A percentile compares a stretch with the other conserved stretches of the same genome.
These are phyloP conservation scores for Lachnellula willkommii DNA, from an alignment of 2,329 filamentous ascomycete species.

Conservation along the genomic window DNA sequence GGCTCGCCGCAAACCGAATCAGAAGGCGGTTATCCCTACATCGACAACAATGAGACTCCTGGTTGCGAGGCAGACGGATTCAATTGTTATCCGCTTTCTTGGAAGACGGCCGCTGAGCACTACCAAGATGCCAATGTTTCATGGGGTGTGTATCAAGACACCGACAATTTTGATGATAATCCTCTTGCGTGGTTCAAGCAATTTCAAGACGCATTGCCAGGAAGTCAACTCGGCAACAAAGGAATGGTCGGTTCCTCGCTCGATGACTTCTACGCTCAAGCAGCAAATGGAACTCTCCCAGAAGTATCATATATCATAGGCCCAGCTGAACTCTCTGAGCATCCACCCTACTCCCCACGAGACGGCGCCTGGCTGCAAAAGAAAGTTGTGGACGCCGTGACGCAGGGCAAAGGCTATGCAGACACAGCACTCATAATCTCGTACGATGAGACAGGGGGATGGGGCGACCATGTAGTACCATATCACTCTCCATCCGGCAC, in stretches of 20 bases:
- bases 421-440: conserved; percentile 20
- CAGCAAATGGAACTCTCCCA: conserved; percentile 46
- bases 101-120: conserved; percentile 41
- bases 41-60: conserved; percentile 43
- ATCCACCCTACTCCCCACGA: conserved; percentile 46
- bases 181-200: conserved; percentile 42
- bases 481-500: conserved; percentile 46
- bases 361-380: conserved; percentile 52
- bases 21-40: conserved; percentile 37
- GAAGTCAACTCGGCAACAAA: conserved; percentile 35
- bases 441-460: conserved; percentile 44
- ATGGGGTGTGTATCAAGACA: conserved; percentile 44
- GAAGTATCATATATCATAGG: conserved; percentile 47
- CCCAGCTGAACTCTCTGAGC: conserved; percentile 47
- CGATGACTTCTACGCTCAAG: conserved; percentile 44
- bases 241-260: conserved; percentile 34
- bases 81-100: conserved; percentile 44
- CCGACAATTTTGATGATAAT: conserved; percentile 45
- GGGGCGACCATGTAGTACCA: conserved; percentile 50
- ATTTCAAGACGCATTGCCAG: conserved; percentile 38
- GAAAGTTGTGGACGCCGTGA: conserved; percentile 46
- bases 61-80: conserved; percentile 38
- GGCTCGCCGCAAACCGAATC: conserved; percentile 37
- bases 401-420: conserved; percentile 42
- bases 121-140: conserved; percentile 39